Evolutionary conservation across 805 yeast species (phyloP).

Genomic region (Saccharomycodes ludwigii): DNA sequence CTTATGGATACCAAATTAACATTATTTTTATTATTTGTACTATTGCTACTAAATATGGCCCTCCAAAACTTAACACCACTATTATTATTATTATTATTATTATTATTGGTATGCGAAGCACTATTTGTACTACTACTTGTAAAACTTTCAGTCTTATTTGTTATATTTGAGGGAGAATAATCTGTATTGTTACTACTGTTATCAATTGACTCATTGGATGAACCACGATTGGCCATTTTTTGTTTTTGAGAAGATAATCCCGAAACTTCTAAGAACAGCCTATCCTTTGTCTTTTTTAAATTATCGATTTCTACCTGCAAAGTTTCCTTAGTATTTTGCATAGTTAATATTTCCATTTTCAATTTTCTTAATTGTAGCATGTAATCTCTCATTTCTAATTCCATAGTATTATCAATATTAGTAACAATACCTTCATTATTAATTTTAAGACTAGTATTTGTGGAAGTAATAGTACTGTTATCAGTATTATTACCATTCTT

Average conservation of each 20-base stretch:
- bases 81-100: constrained; percentile 3
- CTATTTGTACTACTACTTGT: constrained; percentile 12
- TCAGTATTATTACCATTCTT: constrained; percentile 5
- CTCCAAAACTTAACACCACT: constrained; percentile 18
- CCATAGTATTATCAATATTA: constrained; percentile 8
- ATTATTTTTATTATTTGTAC: no score
- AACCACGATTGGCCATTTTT: constrained; percentile 8
- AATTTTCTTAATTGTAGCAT: constrained; percentile 29
- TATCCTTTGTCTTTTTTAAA: constrained; percentile 34
- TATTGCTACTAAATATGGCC: constrained; percentile 14
- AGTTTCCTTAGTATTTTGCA: constrained; percentile 30
- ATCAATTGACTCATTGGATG: not conserved
- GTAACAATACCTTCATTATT: not conserved
- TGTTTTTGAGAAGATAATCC: constrained; percentile 19
- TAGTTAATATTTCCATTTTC: constrained; percentile 28
- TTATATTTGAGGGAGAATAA: not conserved
- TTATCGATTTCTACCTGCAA: constrained; percentile 39
- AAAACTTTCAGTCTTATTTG: constrained; percentile 10
- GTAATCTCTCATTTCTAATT: constrained; percentile 15
- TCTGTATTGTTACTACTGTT: not conserved
- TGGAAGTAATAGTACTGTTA: constrained; percentile 2
- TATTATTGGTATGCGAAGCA: constrained; percentile 3
- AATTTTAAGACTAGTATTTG: no score
- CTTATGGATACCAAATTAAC: no score
- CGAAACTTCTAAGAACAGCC: constrained; percentile 34